phyloP scores from a whole-genome alignment of 164 flowering plant genomes.

The Cinnamomum chago region DNA sequence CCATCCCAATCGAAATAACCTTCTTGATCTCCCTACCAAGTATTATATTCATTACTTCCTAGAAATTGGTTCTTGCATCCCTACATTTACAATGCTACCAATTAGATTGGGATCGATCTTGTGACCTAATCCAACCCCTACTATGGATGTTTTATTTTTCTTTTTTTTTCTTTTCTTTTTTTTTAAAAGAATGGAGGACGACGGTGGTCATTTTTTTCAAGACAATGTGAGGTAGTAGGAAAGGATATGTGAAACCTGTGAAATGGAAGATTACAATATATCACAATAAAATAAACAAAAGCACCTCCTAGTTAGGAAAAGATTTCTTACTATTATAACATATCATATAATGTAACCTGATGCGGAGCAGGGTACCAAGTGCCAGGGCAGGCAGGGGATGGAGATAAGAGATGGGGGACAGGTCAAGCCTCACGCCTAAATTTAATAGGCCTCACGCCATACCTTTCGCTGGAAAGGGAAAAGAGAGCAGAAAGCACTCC shows the following conservation, averaged over 20 bases:
- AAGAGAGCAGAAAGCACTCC: too few species aligned
- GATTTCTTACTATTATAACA: background rate
- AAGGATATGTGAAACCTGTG: background rate
- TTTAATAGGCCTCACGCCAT: too few species aligned
- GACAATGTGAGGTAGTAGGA: background rate
- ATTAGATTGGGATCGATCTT: too few species aligned
- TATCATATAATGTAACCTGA: background rate
- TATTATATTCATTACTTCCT: too few species aligned
- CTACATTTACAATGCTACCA: too few species aligned
- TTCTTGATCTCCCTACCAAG: too few species aligned
- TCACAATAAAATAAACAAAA: background rate
- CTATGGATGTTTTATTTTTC: too few species aligned
- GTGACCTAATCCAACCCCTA: too few species aligned
- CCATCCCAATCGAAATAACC: too few species aligned
- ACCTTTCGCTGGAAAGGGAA: too few species aligned
- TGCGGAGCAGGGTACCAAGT: background rate
- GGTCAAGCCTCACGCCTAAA: too few species aligned
- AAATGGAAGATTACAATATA: background rate
- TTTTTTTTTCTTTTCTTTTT: background rate
- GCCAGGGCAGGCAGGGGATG: background rate
- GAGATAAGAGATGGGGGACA: background rate
- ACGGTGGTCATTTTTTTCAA: background rate
- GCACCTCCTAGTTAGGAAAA: background rate
- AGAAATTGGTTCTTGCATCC: too few species aligned
- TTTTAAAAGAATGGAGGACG: background rate